These are phyloP conservation scores for Plectosphaerella cucumerina DNA, from an alignment of 2,329 filamentous ascomycete genomes.

Conservation along the genomic window DNA sequence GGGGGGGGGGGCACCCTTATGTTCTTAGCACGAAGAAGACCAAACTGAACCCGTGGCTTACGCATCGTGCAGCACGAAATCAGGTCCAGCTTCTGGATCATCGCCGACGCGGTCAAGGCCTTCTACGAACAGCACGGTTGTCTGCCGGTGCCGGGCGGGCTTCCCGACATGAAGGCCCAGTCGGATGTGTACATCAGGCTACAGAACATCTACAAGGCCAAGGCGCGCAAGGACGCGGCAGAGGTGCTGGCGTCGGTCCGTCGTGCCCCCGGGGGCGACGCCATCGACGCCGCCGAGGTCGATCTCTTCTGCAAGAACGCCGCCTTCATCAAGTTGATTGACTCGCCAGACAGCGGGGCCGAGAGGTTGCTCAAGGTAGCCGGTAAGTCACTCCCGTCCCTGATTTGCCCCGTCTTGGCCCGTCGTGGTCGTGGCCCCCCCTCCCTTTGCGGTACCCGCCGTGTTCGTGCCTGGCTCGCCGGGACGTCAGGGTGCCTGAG, in stretches of 20 bases:
- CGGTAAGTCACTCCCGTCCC: slow-evolving; percentile 37
- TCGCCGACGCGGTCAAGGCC: slow-evolving; percentile 70
- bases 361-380: slow-evolving; percentile 48
- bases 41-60: not conserved
- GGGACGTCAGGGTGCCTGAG: not conserved
- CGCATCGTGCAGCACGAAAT: slow-evolving; percentile 32
- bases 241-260: slow-evolving; percentile 69
- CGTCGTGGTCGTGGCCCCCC: no score
- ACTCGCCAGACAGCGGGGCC: slow-evolving; percentile 39
- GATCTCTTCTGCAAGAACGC: slow-evolving; percentile 95
- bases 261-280: slow-evolving; percentile 39
- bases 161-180: slow-evolving; percentile 97
- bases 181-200: slow-evolving; percentile 85
- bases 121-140: slow-evolving; percentile 72
- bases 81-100: slow-evolving; percentile 76
- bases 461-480: not conserved
- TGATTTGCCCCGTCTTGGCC: not conserved
- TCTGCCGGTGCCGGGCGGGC: slow-evolving; percentile 77
- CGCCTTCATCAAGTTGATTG: slow-evolving; percentile 85
- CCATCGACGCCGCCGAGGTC: slow-evolving; percentile 68
- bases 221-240: slow-evolving; percentile 72
- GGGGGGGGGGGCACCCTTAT: no score
- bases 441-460: not conserved
- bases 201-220: slow-evolving; percentile 88
- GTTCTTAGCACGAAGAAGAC: not conserved